Percentiles rank a stretch among this genome's conserved stretches.
Conservation (phyloP, 2,329 filamentous ascomycete species). For the Thielaviopsis euricoi region DNA sequence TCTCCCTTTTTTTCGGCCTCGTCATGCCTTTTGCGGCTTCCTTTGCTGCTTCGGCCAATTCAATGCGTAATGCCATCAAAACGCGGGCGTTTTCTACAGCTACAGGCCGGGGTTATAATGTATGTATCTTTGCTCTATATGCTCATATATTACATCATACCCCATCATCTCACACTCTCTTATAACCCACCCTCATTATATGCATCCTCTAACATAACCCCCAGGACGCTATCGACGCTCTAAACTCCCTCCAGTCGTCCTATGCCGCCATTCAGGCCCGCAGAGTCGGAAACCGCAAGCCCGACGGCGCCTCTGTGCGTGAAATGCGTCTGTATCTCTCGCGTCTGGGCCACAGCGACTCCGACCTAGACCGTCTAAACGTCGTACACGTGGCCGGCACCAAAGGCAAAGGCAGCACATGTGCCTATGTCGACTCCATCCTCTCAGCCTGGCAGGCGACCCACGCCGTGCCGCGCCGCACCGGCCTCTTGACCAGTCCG, state of each 20-base stretch:
- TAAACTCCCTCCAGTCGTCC: slow-evolving; percentile 86
- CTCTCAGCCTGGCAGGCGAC: slow-evolving; percentile 32
- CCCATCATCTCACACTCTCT: not conserved
- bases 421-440: slow-evolving; percentile 49
- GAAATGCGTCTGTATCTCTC: slow-evolving; percentile 68
- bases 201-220: not conserved
- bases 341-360: slow-evolving; percentile 57
- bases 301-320: slow-evolving; percentile 52
- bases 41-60: not conserved
- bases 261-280: slow-evolving; percentile 66
- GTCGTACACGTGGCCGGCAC: slow-evolving; percentile 57
- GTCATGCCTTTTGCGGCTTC: not conserved
- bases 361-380: slow-evolving; percentile 43
- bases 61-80: not conserved
- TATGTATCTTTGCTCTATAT: not conserved
- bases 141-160: no score
- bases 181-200: not conserved
- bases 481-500: slow-evolving; percentile 53
- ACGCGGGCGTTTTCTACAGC: not conserved
- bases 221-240: slow-evolving; percentile 70
- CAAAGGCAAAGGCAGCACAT: slow-evolving; percentile 63
- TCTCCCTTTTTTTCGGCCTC: not conserved
- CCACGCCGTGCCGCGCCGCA: slow-evolving; percentile 23
- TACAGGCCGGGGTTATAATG: not conserved
- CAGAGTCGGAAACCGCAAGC: slow-evolving; percentile 52